phyloP scores from a whole-genome alignment of 768 basidiomycete species.

The Serpula lacrymans region DNA sequence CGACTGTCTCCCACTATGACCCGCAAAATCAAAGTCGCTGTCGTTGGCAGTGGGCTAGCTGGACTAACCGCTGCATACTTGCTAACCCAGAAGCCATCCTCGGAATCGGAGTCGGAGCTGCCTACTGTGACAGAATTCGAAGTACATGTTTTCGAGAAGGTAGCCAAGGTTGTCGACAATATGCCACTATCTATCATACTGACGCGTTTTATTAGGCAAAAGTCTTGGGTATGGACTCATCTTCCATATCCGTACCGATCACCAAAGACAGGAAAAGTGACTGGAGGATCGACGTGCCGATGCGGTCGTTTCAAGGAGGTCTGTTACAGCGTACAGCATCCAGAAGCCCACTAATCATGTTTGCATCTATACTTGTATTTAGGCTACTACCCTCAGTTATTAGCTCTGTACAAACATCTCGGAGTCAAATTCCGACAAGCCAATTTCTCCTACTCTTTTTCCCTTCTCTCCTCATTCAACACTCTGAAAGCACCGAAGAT shows the following conservation, averaged over 20 bases:
- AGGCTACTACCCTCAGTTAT: conserved; percentile 77
- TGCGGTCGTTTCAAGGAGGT: conserved; percentile 83
- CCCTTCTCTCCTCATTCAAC: conserved; percentile 36
- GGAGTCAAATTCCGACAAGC: conserved; percentile 52
- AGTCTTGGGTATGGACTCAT: conserved; percentile 65
- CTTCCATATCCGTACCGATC: conserved; percentile 47
- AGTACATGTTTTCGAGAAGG: conserved; percentile 76
- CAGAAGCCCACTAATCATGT: not conserved
- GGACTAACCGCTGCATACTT: conserved; percentile 68
- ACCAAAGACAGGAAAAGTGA: conserved; percentile 32
- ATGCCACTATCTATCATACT: not conserved
- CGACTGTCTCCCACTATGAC: too few relatives aligned
- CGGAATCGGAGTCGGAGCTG: too few relatives aligned
- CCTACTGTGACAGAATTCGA: conserved; percentile 41
- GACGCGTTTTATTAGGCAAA: conserved; percentile 37
- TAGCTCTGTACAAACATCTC: conserved; percentile 59
- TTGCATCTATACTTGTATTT: not conserved
- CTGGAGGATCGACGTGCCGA: conserved; percentile 72
- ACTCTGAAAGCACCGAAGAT: conserved; percentile 23
- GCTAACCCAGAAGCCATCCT: conserved; percentile 39
- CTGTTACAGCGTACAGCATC: conserved; percentile 13
- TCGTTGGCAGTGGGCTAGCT: conserved; percentile 71
- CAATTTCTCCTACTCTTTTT: conserved; percentile 75
- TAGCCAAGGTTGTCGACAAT: conserved; percentile 15
- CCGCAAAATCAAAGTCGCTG: conserved; percentile 68